Conservation (phyloP, 2,329 filamentous ascomycete genomes). For the Penicillium concentricum region DNA sequence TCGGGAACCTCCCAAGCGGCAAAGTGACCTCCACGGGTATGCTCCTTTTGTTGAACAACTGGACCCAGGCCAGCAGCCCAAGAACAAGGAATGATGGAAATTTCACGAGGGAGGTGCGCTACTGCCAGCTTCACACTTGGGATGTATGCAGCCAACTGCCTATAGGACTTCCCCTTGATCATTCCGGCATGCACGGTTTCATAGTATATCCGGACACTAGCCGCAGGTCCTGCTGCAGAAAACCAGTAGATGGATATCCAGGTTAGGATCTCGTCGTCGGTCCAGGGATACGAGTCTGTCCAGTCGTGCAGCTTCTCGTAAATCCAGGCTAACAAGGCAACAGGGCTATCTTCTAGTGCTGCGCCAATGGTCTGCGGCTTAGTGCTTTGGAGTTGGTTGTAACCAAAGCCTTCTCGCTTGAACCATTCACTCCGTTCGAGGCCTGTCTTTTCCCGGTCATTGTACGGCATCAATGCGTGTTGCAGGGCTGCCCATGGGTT, state of each 20-base stretch:
- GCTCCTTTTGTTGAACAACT: conserved; percentile 18
- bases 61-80: conserved; percentile 21
- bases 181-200: conserved; percentile 46
- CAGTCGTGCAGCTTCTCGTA: conserved; percentile 80
- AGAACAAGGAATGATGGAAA: conserved; percentile 17
- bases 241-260: conserved; percentile 77
- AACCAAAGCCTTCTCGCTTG: conserved; percentile 41
- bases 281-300: conserved; percentile 72
- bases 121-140: conserved; percentile 20
- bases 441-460: conserved; percentile 16
- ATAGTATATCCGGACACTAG: conserved; percentile 70
- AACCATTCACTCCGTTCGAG: conserved; percentile 20
- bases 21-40: conserved; percentile 22
- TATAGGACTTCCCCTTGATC: conserved; percentile 8
- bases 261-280: conserved; percentile 71
- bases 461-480: conserved; percentile 21
- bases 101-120: conserved; percentile 21
- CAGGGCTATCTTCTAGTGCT: conserved; percentile 66
- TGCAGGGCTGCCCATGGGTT: conserved; percentile 56
- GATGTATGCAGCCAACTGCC: conserved; percentile 11
- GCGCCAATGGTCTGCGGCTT: conserved; percentile 73
- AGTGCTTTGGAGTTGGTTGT: conserved; percentile 61
- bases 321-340: conserved; percentile 72
- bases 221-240: conserved; percentile 66
- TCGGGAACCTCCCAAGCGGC: conserved; percentile 23